phyloP scores from a whole-genome alignment of 2,329 filamentous ascomycete genomes.

The Microcyclospora tardicrescens region DNA sequence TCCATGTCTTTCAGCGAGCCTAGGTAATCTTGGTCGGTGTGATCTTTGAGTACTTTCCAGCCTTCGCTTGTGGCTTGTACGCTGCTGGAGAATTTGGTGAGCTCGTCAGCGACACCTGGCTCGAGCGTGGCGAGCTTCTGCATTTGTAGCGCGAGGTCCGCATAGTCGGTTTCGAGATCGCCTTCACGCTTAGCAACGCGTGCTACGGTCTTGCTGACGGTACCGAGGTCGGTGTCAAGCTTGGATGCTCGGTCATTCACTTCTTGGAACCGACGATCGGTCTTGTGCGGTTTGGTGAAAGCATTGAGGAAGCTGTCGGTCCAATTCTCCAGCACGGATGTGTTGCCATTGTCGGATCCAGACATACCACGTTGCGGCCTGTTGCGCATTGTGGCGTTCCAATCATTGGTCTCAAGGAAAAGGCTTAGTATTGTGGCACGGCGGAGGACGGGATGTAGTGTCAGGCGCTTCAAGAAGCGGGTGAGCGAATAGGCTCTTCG shows the following conservation, averaged over 20 bases:
- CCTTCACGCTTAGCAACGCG: conserved; percentile 76
- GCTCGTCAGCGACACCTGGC: conserved; percentile 66
- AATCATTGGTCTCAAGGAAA: conserved; percentile 86
- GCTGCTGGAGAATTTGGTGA: conserved; percentile 76
- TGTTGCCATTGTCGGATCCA: conserved; percentile 33
- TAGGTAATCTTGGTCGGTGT: conserved; percentile 92
- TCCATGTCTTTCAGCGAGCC: conserved; percentile 91
- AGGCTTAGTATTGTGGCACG: conserved; percentile 69
- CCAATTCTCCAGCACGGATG: conserved; percentile 83
- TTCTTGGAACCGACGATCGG: conserved; percentile 87
- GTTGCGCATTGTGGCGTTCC: conserved; percentile 89
- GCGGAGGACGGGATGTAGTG: conserved; percentile 78
- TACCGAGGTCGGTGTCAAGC: conserved; percentile 80
- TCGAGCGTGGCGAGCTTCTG: conserved; percentile 84
- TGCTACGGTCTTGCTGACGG: conserved; percentile 92
- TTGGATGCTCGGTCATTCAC: conserved; percentile 88
- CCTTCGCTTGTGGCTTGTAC: conserved; percentile 73
- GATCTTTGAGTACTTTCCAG: conserved; percentile 68
- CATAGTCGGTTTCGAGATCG: conserved; percentile 78
- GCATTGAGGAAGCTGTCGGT: conserved; percentile 95
- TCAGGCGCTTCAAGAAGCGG: conserved; percentile 75
- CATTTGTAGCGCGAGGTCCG: conserved; percentile 85
- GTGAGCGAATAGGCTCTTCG: conserved; percentile 81
- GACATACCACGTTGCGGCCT: conserved; percentile 50
- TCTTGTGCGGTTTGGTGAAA: conserved; percentile 91